These are phyloP conservation scores for Ceratobasidium sp. DNA, from an alignment of 1,284 basidiomycete species.

Conservation along the genomic window DNA sequence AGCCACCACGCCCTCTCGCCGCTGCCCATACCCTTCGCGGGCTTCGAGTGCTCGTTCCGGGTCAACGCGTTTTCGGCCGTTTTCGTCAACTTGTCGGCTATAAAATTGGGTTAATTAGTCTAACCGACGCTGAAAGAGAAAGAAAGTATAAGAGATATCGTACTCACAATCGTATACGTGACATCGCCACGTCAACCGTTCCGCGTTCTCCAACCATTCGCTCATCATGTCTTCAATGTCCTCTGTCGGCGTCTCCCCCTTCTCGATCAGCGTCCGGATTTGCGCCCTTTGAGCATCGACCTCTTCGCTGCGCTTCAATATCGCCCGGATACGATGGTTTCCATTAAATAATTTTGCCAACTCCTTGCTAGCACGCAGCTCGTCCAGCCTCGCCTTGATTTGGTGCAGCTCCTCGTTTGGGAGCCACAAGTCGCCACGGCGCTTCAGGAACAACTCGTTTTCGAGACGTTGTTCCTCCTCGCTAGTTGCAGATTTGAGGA, in stretches of 20 bases:
- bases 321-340: background rate
- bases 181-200: background rate
- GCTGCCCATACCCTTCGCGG: background rate
- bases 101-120: background rate
- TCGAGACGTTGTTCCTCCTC: background rate
- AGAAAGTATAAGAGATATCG: background rate
- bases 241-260: background rate
- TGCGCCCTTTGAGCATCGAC: background rate
- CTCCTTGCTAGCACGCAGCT: background rate
- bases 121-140: background rate
- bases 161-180: background rate
- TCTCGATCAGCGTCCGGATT: background rate
- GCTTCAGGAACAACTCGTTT: background rate
- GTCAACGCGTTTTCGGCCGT: background rate
- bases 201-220: background rate
- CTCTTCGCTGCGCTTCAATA: background rate
- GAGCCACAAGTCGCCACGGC: background rate
- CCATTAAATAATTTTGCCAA: background rate
- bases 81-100: background rate
- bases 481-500: background rate
- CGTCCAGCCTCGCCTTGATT: background rate
- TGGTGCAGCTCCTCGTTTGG: background rate
- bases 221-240: background rate
- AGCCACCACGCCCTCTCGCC: conserved; percentile 11
- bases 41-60: background rate